phyloP scores from a whole-genome alignment of 2,329 filamentous ascomycete genomes.

The Talaromyces sp. region DNA sequence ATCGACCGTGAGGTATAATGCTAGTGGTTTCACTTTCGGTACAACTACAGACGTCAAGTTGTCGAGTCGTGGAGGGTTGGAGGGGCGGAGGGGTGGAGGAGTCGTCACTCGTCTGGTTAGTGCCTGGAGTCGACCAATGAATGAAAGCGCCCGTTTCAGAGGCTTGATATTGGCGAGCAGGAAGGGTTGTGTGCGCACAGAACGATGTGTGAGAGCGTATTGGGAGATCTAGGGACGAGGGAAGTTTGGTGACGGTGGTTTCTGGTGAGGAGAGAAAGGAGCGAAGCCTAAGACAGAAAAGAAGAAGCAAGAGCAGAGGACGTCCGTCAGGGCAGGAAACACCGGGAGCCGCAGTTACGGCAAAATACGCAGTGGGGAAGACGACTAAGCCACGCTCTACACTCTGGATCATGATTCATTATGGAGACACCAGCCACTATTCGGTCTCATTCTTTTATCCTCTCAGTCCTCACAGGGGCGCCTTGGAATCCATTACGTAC shows the following conservation, averaged over 20 bases:
- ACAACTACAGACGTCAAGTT: neutral
- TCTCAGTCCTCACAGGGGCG: neutral
- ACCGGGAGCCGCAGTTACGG: neutral
- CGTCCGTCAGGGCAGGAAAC: neutral
- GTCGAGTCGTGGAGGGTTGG: slow-evolving; percentile 14
- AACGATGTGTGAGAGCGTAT: neutral
- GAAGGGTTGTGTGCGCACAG: neutral
- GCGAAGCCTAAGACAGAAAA: neutral
- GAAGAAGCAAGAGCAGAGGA: neutral
- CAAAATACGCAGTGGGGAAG: neutral
- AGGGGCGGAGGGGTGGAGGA: slow-evolving; percentile 18
- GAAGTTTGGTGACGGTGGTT: neutral
- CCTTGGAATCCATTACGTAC: neutral
- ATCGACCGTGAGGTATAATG: slow-evolving; percentile 1
- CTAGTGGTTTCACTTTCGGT: slow-evolving; percentile 2
- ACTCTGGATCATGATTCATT: neutral
- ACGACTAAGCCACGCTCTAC: neutral
- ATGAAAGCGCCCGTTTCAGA: neutral
- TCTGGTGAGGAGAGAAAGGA: neutral
- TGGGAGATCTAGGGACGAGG: neutral
- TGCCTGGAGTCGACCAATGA: neutral
- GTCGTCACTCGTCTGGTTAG: slow-evolving; percentile 14
- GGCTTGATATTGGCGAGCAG: neutral
- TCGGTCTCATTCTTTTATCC: neutral
- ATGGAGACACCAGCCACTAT: neutral